Evolutionary conservation across 1,139 yeast genomes (phyloP).

Genomic region (Blastobotrys serpentis): DNA sequence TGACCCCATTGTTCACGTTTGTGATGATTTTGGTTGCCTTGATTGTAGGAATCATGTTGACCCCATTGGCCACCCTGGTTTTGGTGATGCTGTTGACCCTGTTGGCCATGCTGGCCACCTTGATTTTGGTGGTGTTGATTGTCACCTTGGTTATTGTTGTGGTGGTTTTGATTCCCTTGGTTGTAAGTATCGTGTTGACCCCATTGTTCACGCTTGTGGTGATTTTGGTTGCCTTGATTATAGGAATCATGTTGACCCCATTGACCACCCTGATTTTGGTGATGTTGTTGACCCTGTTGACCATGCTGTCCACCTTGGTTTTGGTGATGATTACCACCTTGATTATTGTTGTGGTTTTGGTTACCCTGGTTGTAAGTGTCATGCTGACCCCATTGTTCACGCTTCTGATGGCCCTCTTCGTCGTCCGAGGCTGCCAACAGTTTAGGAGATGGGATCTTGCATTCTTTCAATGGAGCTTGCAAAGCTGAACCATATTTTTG

Average conservation of each 20-base stretch:
- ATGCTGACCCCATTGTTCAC: constrained; percentile 1
- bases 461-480: constrained; percentile 3
- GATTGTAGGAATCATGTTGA: not conserved
- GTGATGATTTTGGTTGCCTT: not conserved
- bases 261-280: not conserved
- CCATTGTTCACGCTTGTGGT: not conserved
- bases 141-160: not conserved
- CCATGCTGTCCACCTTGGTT: constrained; percentile 1
- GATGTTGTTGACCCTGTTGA: not conserved
- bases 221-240: not conserved
- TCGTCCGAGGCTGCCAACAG: constrained; percentile 2
- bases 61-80: constrained; percentile 2
- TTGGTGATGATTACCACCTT: not conserved
- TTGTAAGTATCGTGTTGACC: not conserved
- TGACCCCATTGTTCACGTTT: not conserved
- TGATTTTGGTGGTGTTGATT: not conserved
- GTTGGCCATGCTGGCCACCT: not conserved
- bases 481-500: constrained; percentile 9
- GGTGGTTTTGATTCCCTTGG: not conserved
- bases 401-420: constrained; percentile 4
- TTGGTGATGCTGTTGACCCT: not conserved
- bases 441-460: constrained; percentile 7
- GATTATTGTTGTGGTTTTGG: not conserved
- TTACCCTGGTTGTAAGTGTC: constrained; percentile 2
- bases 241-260: not conserved